phyloP scores from a whole-genome alignment of 2,329 filamentous ascomycete species.

The Aspergillus fischeri region DNA sequence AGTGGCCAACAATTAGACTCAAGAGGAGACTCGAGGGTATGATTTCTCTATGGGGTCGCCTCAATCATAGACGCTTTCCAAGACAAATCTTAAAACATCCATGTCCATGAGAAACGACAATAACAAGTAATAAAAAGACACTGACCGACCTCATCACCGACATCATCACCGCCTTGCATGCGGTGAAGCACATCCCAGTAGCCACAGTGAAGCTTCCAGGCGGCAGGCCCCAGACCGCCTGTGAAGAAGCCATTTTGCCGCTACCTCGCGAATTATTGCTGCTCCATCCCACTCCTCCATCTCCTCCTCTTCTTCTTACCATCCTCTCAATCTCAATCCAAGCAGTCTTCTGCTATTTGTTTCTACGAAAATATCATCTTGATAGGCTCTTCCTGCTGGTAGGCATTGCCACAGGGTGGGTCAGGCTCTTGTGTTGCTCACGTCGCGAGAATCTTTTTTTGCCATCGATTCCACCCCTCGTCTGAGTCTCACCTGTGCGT shows the following conservation, averaged over 20 bases:
- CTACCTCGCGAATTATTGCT: slow-evolving; percentile 9
- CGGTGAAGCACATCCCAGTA: slow-evolving; percentile 32
- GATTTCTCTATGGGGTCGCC: background rate
- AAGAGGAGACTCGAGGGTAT: background rate
- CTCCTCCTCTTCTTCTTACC: slow-evolving; percentile 9
- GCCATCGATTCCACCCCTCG: slow-evolving; percentile 14
- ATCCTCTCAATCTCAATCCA: background rate
- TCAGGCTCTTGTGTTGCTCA: slow-evolving; percentile 2
- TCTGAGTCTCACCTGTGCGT: slow-evolving; percentile 10
- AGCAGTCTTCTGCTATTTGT: background rate
- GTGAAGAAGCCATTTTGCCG: slow-evolving; percentile 32
- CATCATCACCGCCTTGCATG: slow-evolving; percentile 37
- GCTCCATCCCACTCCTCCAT: slow-evolving; percentile 17
- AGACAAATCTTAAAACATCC: background rate
- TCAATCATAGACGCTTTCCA: background rate
- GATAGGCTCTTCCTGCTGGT: slow-evolving; percentile 1
- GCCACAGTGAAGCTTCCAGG: slow-evolving; percentile 13
- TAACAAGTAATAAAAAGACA: slow-evolving; percentile 1
- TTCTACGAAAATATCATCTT: background rate
- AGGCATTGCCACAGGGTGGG: slow-evolving; percentile 1
- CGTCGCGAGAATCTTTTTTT: slow-evolving; percentile 13
- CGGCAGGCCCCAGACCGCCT: slow-evolving; percentile 32
- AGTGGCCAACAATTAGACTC: too few relatives aligned
- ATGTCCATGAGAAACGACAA: background rate
- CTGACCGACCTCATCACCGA: slow-evolving; percentile 23